Evolutionary conservation across 23 red algal genomes (phyloP).

Genomic region (Gracilariopsis chorda): DNA sequence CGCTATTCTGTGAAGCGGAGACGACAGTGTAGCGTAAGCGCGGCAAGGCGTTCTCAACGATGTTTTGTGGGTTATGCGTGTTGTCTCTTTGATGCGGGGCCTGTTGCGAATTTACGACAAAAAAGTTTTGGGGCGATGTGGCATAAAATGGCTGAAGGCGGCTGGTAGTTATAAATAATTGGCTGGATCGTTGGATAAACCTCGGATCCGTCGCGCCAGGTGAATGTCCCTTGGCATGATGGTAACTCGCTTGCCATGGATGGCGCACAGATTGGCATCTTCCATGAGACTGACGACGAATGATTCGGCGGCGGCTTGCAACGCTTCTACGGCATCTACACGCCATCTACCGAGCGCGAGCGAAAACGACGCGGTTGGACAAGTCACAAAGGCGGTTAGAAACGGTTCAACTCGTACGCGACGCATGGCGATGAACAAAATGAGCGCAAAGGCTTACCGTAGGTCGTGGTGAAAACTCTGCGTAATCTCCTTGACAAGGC

Average conservation of each 20-base stretch:
- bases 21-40: too few relatives aligned
- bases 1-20: too few relatives aligned
- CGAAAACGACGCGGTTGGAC: not conserved
- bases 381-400: not conserved
- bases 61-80: too few relatives aligned
- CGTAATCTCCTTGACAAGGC: conserved; percentile 86
- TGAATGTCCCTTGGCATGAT: conserved; percentile 94
- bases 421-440: not conserved
- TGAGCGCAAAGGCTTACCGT: not conserved
- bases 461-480: conserved; percentile 57
- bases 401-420: not conserved
- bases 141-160: not conserved
- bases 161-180: conserved; percentile 31
- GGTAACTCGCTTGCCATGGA: conserved; percentile 87
- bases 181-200: conserved; percentile 75
- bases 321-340: conserved; percentile 86
- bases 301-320: conserved; percentile 83
- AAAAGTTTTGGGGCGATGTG: too few relatives aligned
- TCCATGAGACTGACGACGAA: conserved; percentile 90
- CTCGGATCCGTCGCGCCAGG: conserved; percentile 92
- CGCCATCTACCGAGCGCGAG: conserved; percentile 61
- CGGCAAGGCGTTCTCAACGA: too few relatives aligned
- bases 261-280: conserved; percentile 94
- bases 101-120: too few relatives aligned
- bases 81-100: too few relatives aligned